These are phyloP conservation scores for Perilla frutescens DNA, from an alignment of 257 asterid species.

Conservation along the genomic window DNA sequence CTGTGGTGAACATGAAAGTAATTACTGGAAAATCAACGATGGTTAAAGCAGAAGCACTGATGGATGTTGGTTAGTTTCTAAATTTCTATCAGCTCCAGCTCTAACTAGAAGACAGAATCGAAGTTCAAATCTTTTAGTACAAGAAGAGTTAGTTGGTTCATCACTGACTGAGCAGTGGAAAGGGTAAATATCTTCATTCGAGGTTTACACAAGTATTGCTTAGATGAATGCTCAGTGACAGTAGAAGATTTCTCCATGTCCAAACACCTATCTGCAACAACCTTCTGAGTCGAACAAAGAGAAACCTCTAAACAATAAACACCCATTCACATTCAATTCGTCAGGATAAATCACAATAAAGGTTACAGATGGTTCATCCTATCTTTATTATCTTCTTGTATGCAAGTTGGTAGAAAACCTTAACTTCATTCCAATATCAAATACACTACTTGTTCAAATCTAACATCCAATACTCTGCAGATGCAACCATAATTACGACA, in stretches of 20 bases:
- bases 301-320: neutral
- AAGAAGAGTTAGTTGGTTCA: too few relatives aligned
- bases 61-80: too few relatives aligned
- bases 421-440: neutral
- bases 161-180: too few relatives aligned
- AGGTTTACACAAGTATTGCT: too few relatives aligned
- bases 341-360: neutral
- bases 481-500: neutral
- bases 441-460: neutral
- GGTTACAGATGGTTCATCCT: neutral
- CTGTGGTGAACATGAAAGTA: neutral
- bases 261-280: neutral
- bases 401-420: too few relatives aligned
- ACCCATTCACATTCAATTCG: neutral
- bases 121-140: too few relatives aligned
- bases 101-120: too few relatives aligned
- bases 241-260: neutral
- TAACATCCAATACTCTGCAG: neutral
- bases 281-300: too few relatives aligned
- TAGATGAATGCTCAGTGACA: neutral
- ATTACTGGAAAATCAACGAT: neutral
- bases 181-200: too few relatives aligned
- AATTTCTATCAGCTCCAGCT: too few relatives aligned
- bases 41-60: too few relatives aligned
- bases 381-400: too few relatives aligned